Conservation (phyloP, 1,284 basidiomycete genomes). For the Ganoderma lucidum region DNA sequence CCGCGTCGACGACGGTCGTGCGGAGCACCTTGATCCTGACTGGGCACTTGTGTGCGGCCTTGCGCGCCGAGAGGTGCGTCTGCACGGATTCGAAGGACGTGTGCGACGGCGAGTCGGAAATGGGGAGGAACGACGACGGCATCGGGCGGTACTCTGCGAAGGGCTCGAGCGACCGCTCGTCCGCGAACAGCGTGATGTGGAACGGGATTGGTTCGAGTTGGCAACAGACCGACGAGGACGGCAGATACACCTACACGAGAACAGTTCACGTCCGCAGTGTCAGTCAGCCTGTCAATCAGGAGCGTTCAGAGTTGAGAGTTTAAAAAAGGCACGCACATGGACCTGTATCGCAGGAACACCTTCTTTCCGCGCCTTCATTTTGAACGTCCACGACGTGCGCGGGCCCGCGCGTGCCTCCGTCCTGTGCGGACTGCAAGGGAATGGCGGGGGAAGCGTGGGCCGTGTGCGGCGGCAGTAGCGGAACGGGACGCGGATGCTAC, state of each 20-base stretch:
- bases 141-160: conserved; percentile 38
- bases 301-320: not conserved
- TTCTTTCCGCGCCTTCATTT: conserved; percentile 25
- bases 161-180: conserved; percentile 37
- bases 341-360: conserved; percentile 29
- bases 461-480: conserved; percentile 32
- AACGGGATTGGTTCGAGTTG: conserved; percentile 41
- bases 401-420: conserved; percentile 28
- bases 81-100: conserved; percentile 29
- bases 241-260: conserved; percentile 39
- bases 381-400: conserved; percentile 36
- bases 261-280: not conserved
- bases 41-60: conserved; percentile 26
- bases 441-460: conserved; percentile 34
- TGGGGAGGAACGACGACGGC: conserved; percentile 40
- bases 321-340: conserved; percentile 28
- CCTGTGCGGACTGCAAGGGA: conserved; percentile 22
- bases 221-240: conserved; percentile 38
- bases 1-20: conserved; percentile 36
- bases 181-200: conserved; percentile 39
- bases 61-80: conserved; percentile 16
- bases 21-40: conserved; percentile 35
- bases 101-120: conserved; percentile 27
- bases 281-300: conserved; percentile 12
- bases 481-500: conserved; percentile 29